Evolutionary conservation across 257 asterid species (phyloP).

Genomic region (Galeopsis tetrahit): DNA sequence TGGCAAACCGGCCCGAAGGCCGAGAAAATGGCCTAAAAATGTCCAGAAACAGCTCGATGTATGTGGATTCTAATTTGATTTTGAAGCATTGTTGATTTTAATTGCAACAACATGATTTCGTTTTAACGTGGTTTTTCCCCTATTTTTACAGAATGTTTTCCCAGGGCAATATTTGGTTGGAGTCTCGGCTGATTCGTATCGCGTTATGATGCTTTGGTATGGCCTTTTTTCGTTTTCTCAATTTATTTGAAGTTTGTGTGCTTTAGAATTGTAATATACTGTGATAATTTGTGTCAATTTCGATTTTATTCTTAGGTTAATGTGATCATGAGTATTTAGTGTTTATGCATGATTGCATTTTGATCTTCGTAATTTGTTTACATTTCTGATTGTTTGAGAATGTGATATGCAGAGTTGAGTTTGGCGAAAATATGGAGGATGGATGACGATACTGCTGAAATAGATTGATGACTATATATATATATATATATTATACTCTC

Average conservation of each 20-base stretch:
- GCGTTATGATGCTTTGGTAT: conserved; percentile 59
- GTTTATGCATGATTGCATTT: not conserved
- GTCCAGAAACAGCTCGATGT: conserved; percentile 84
- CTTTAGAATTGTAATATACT: not conserved
- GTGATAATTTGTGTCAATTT: not conserved
- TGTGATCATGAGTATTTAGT: not conserved
- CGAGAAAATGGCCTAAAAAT: conserved; percentile 69
- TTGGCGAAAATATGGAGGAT: conserved; percentile 33
- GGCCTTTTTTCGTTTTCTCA: conserved; percentile 5
- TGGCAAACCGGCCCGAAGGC: conserved; percentile 73
- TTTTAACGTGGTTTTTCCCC: conserved; percentile 17
- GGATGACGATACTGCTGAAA: conserved; percentile 36
- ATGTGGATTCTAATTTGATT: conserved; percentile 27
- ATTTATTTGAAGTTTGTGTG: conserved; percentile 27
- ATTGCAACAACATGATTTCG: not conserved
- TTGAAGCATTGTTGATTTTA: not conserved
- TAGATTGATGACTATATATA: conserved; percentile 31
- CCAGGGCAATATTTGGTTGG: conserved; percentile 84
- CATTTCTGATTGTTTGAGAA: conserved; percentile 32
- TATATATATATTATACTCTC: conserved; percentile 19
- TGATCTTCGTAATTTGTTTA: not conserved
- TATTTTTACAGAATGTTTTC: conserved; percentile 53
- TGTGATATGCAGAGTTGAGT: conserved; percentile 39
- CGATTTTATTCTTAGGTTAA: conserved; percentile 17
- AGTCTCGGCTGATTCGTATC: conserved; percentile 60